Evolutionary conservation across 148 eudicot genomes (phyloP).

Genomic region (Amaranthus palmeri): DNA sequence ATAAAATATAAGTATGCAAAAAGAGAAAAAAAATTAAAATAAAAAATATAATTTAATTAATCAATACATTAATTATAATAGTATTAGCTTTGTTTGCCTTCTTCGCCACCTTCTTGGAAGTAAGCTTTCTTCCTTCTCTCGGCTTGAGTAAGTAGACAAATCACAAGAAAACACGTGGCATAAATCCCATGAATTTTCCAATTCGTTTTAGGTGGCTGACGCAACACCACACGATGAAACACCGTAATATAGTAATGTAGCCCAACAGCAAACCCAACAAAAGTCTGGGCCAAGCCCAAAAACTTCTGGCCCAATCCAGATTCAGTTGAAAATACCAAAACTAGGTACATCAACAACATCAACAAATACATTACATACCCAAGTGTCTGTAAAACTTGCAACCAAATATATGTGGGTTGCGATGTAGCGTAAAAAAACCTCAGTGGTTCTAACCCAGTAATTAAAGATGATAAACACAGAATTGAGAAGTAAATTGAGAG

Average conservation of each 20-base stretch:
- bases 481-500: constrained; percentile 74
- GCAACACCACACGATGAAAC: constrained; percentile 75
- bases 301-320: constrained; percentile 51
- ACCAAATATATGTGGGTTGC: constrained; percentile 55
- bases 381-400: constrained; percentile 76
- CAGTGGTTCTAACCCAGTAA: constrained; percentile 81
- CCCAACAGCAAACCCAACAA: constrained; percentile 86
- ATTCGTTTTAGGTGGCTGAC: constrained; percentile 71
- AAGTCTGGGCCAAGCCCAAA: constrained; percentile 69
- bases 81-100: constrained; percentile 59
- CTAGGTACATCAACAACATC: constrained; percentile 58
- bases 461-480: constrained; percentile 52
- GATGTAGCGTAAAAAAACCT: constrained; percentile 82
- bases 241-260: constrained; percentile 86
- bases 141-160: constrained; percentile 59
- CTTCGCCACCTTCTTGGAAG: constrained; percentile 61
- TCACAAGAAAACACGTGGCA: constrained; percentile 80
- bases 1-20: neutral
- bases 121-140: constrained; percentile 90
- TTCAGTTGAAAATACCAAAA: constrained; percentile 73
- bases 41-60: neutral
- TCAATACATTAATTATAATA: neutral
- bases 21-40: constrained; percentile 10
- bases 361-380: constrained; percentile 65
- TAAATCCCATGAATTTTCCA: constrained; percentile 86